Conservation (phyloP, 805 yeast genomes). For the Candida rishiriensis region DNA sequence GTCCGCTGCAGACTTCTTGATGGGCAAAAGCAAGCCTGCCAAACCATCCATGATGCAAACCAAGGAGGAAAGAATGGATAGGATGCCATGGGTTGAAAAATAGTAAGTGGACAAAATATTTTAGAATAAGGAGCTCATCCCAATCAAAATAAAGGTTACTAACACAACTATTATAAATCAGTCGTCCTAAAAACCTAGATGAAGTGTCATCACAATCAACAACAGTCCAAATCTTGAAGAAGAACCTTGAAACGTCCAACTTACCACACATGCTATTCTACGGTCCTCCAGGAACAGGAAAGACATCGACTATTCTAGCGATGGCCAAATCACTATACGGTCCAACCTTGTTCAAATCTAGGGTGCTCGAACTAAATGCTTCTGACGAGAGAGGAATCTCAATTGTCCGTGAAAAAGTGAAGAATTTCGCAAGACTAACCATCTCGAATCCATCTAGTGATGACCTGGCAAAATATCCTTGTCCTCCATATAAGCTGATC, state of each 20-base stretch:
- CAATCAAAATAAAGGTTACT: neutral
- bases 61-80: slow-evolving; percentile 36
- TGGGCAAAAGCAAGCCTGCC: slow-evolving; percentile 9
- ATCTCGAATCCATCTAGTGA: slow-evolving; percentile 75
- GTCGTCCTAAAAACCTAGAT: slow-evolving; percentile 79
- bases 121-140: too few relatives aligned
- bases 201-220: slow-evolving; percentile 92
- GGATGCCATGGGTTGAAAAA: slow-evolving; percentile 91
- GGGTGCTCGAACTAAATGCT: slow-evolving; percentile 82
- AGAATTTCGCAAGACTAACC: slow-evolving; percentile 79
- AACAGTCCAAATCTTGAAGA: slow-evolving; percentile 77
- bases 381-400: slow-evolving; percentile 90
- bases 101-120: slow-evolving; percentile 37
- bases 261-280: slow-evolving; percentile 89
- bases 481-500: slow-evolving; percentile 94
- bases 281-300: slow-evolving; percentile 95
- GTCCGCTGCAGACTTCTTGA: slow-evolving; percentile 17
- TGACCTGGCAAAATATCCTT: slow-evolving; percentile 73
- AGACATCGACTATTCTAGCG: slow-evolving; percentile 83
- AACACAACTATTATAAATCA: slow-evolving; percentile 12
- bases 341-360: slow-evolving; percentile 57
- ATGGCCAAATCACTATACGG: slow-evolving; percentile 77
- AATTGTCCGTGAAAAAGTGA: slow-evolving; percentile 79
- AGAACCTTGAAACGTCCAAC: slow-evolving; percentile 74
- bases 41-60: slow-evolving; percentile 14